Conservation (phyloP, 164 flowering plant species). For the Pachysandra terminalis region DNA sequence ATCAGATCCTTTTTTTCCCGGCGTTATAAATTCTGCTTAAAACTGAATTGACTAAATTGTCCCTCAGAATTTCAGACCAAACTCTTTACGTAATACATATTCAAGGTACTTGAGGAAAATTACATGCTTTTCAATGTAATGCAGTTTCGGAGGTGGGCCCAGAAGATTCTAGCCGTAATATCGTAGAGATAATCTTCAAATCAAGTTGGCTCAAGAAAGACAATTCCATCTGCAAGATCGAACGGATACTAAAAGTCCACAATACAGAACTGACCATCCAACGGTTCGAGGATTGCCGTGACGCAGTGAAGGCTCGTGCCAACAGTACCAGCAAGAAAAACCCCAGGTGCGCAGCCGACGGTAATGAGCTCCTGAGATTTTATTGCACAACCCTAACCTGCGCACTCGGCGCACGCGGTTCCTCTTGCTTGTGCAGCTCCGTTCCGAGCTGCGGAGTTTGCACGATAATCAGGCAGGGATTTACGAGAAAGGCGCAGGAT, state of each 20-base stretch:
- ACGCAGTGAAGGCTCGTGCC: slow-evolving; percentile 73
- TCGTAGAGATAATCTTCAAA: slow-evolving; percentile 94
- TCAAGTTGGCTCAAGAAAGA: slow-evolving; percentile 90
- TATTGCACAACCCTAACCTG: slow-evolving; percentile 79
- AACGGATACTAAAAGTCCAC: slow-evolving; percentile 91
- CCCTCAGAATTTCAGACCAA: no score
- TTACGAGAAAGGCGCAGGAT: slow-evolving; percentile 33
- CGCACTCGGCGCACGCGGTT: slow-evolving; percentile 72
- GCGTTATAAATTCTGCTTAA: no score
- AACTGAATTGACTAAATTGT: no score
- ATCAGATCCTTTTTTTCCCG: no score
- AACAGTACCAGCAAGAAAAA: slow-evolving; percentile 36
- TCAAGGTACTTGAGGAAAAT: no score
- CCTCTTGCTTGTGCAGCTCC: slow-evolving; percentile 60
- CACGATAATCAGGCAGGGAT: slow-evolving; percentile 73
- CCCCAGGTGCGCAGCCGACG: slow-evolving; percentile 94
- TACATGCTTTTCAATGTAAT: no score
- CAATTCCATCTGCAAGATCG: slow-evolving; percentile 68
- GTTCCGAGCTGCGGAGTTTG: slow-evolving; percentile 78
- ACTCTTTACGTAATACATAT: no score
- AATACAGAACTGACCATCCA: slow-evolving; percentile 76
- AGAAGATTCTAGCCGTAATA: slow-evolving; percentile 89
- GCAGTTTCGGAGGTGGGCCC: slow-evolving; percentile 86
- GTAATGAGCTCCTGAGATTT: slow-evolving; percentile 92
- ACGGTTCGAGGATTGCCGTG: slow-evolving; percentile 91